A percentile compares a stretch with the other conserved stretches of the same genome.
phyloP scores from a whole-genome alignment of 2,329 filamentous ascomycete species.

The Fusarium pseudonygamai region DNA sequence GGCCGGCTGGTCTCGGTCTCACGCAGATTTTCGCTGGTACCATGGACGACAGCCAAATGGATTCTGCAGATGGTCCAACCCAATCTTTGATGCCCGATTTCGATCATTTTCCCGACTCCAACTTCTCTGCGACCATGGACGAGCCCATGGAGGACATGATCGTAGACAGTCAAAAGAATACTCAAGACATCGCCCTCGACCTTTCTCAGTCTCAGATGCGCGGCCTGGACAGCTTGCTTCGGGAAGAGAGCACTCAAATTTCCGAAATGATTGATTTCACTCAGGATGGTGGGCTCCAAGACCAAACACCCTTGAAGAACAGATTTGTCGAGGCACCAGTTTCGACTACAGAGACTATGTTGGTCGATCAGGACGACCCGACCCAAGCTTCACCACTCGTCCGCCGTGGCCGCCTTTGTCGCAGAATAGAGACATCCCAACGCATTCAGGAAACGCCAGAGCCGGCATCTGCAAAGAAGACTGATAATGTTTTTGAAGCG shows the following conservation, averaged over 20 bases:
- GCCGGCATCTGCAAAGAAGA: constrained; percentile 24
- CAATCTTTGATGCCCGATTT: constrained; percentile 67
- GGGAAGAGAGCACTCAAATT: constrained; percentile 65
- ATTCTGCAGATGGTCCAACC: constrained; percentile 45
- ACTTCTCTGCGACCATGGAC: constrained; percentile 69
- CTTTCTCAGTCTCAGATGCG: constrained; percentile 70
- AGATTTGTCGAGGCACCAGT: constrained; percentile 71
- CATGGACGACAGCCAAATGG: constrained; percentile 72
- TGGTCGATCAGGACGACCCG: constrained; percentile 53
- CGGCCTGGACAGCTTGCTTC: constrained; percentile 65
- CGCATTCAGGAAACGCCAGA: constrained; percentile 35
- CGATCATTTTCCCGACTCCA: constrained; percentile 65
- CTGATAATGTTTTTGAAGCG: constrained; percentile 68
- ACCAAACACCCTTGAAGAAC: constrained; percentile 75
- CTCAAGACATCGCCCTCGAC: constrained; percentile 62
- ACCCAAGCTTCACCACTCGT: constrained; percentile 72
- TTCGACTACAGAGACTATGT: constrained; percentile 77
- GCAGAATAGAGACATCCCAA: constrained; percentile 49
- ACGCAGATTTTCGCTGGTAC: constrained; percentile 93
- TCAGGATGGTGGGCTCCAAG: constrained; percentile 81
- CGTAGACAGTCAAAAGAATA: constrained; percentile 55
- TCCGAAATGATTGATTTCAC: constrained; percentile 79
- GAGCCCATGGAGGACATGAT: constrained; percentile 62
- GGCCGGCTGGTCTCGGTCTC: constrained; percentile 74
- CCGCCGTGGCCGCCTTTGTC: constrained; percentile 65